phyloP scores from a whole-genome alignment of 192 early-diverging fungal species.

The Coemansia sp. region DNA sequence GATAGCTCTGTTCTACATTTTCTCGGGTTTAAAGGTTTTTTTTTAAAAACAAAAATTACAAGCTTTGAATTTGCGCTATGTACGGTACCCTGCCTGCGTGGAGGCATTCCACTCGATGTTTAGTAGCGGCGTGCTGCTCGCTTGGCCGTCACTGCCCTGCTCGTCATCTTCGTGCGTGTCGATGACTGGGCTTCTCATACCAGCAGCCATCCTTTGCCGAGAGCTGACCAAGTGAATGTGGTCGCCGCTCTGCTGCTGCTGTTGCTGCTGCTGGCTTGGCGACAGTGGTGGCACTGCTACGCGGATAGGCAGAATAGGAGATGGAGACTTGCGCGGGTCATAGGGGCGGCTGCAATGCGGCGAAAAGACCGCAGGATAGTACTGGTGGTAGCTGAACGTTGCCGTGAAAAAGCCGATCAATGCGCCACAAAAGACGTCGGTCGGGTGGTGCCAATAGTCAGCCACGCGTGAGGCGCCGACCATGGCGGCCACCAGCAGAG shows the following conservation, averaged over 20 bases:
- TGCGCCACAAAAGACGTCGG: conserved; percentile 62
- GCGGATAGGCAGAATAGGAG: conserved; percentile 33
- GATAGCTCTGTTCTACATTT: not conserved
- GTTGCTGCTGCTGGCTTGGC: conserved; percentile 4
- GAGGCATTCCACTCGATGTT: conserved; percentile 5
- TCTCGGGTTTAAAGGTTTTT: conserved; percentile 1
- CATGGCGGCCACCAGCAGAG: conserved; percentile 45
- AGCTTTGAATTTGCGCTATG: not conserved
- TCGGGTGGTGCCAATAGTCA: conserved; percentile 65
- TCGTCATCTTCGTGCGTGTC: not conserved
- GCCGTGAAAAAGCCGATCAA: conserved; percentile 40
- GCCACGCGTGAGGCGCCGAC: conserved; percentile 60
- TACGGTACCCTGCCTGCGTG: not conserved
- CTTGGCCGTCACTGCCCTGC: not conserved
- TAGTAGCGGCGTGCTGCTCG: not conserved
- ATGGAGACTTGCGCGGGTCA: conserved; percentile 29
- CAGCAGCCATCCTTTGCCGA: not conserved
- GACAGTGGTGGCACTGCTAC: not conserved
- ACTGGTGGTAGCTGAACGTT: conserved; percentile 46
- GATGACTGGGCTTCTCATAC: not conserved
- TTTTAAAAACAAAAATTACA: conserved; percentile 6
- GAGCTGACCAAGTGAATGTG: conserved; percentile 17
- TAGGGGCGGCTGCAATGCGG: conserved; percentile 22
- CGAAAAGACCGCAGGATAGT: conserved; percentile 34
- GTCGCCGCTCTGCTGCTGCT: not conserved